Evolutionary conservation across 768 basidiomycete genomes (phyloP).

Genomic region (Naganishia vishniacii): DNA sequence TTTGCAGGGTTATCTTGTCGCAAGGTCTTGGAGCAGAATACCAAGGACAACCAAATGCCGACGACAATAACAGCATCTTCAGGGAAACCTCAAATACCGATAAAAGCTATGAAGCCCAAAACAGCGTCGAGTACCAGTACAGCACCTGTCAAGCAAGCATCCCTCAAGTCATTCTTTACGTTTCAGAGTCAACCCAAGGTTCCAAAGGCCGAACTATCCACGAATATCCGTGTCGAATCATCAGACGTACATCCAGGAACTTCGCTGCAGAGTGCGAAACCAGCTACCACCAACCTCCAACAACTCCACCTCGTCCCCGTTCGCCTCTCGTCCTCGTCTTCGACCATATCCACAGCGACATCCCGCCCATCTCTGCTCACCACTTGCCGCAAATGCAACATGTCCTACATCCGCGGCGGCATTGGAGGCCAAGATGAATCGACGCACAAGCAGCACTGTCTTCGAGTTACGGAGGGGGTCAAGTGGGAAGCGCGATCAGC

Average conservation of each 20-base stretch:
- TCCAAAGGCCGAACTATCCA: neutral
- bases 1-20: neutral
- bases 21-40: neutral
- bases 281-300: neutral
- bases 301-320: slow-evolving; percentile 29
- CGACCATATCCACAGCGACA: neutral
- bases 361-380: slow-evolving; percentile 12
- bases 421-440: slow-evolving; percentile 32
- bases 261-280: too few species aligned
- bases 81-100: neutral
- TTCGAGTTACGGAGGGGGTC: slow-evolving; percentile 38
- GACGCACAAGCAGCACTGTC: slow-evolving; percentile 38
- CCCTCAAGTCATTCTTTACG: slow-evolving; percentile 12
- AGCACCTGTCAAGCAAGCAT: neutral
- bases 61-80: too few species aligned
- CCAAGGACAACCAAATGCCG: neutral
- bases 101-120: neutral
- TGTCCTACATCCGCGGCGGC: slow-evolving; percentile 45
- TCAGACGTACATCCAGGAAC: neutral
- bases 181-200: slow-evolving; percentile 2
- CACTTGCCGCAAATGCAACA: slow-evolving; percentile 41
- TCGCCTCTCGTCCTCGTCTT: slow-evolving; percentile 13
- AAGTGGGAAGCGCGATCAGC: slow-evolving; percentile 39
- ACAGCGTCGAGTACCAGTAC: too few species aligned
- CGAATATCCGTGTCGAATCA: neutral